Conservation (phyloP, 345 rosid species). For the Brassica juncea region DNA sequence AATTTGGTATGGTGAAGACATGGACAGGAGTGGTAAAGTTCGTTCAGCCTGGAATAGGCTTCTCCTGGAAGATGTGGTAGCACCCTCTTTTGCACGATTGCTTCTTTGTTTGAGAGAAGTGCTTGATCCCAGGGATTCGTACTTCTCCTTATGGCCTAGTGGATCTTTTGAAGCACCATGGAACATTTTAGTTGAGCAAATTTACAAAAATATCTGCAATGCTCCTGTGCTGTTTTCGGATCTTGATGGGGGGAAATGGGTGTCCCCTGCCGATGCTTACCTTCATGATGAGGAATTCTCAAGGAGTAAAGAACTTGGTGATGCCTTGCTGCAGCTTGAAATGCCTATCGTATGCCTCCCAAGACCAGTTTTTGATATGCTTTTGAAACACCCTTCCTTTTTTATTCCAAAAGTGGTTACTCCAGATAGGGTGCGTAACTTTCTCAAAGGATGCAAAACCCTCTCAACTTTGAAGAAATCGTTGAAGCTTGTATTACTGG, state of each 20-base stretch:
- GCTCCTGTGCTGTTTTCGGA: conserved; percentile 68
- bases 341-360: conserved; percentile 86
- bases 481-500: conserved; percentile 71
- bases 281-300: conserved; percentile 75
- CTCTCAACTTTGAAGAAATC: conserved; percentile 56
- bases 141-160: conserved; percentile 79
- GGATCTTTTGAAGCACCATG: conserved; percentile 97
- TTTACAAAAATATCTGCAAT: conserved; percentile 62
- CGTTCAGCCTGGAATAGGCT: conserved; percentile 95
- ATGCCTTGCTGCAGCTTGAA: conserved; percentile 69
- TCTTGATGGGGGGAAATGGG: conserved; percentile 77
- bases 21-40: conserved; percentile 96
- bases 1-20: conserved; percentile 97
- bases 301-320: conserved; percentile 73
- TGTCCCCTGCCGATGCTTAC: conserved; percentile 80
- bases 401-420: conserved; percentile 82
- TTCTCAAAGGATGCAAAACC: conserved; percentile 59
- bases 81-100: conserved; percentile 63
- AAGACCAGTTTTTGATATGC: conserved; percentile 61
- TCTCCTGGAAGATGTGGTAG: conserved; percentile 89
- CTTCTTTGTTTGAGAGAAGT: conserved; percentile 69
- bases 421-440: conserved; percentile 71
- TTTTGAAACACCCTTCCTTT: conserved; percentile 63
- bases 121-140: conserved; percentile 60
- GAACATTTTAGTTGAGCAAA: conserved; percentile 77